These are phyloP conservation scores for Paramecium primaurelia DNA, from an alignment of 73 alveolate species.

Conservation along the genomic window DNA sequence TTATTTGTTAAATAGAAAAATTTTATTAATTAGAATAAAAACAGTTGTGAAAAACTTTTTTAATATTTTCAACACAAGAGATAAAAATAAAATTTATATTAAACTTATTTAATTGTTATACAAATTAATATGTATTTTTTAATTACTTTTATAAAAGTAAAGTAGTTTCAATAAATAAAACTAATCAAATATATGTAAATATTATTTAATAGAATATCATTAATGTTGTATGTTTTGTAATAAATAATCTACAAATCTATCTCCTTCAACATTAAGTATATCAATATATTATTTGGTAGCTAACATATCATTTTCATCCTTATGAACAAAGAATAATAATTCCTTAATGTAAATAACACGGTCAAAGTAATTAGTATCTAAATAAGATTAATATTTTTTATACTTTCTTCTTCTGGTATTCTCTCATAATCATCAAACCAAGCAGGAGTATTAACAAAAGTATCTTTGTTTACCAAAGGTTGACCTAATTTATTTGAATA, in stretches of 20 bases:
- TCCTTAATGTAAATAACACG: conserved; percentile 53
- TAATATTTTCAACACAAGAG: no score
- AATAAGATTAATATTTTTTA: neutral
- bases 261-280: conserved; percentile 19
- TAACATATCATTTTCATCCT: conserved; percentile 48
- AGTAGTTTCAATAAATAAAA: neutral
- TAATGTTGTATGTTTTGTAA: neutral
- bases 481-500: neutral
- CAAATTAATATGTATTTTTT: no score
- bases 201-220: neutral
- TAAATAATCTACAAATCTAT: conserved; percentile 29
- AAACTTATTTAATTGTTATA: no score
- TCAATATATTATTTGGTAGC: conserved; percentile 29
- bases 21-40: no score
- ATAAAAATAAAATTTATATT: no score
- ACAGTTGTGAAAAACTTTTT: no score
- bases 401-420: conserved; percentile 29
- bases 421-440: conserved; percentile 49
- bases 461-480: neutral
- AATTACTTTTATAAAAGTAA: no score
- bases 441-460: conserved; percentile 5
- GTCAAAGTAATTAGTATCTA: conserved; percentile 61
- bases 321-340: conserved; percentile 52
- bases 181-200: neutral
- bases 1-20: no score